Percentiles rank a stretch among this genome's conserved stretches.
These are phyloP conservation scores for Fusarium sp. DNA, from an alignment of 2,329 filamentous ascomycete species.

Conservation along the genomic window DNA sequence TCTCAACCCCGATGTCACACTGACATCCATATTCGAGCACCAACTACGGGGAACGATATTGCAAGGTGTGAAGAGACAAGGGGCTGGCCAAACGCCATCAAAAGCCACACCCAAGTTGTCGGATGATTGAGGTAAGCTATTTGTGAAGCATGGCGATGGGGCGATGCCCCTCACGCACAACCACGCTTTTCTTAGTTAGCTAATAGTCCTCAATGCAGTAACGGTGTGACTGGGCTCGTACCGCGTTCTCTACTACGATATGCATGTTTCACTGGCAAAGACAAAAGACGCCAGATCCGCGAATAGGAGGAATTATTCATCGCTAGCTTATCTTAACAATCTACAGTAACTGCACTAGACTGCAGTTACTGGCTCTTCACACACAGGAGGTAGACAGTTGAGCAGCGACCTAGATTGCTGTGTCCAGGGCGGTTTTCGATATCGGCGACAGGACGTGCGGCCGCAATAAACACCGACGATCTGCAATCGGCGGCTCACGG, in stretches of 20 bases:
- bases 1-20: slow-evolving; percentile 12
- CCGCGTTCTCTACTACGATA: slow-evolving; percentile 10
- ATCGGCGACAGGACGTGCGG: slow-evolving; percentile 10
- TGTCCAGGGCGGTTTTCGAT: not conserved
- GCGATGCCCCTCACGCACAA: slow-evolving; percentile 1
- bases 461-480: slow-evolving; percentile 31
- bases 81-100: slow-evolving; percentile 30
- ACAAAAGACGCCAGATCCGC: slow-evolving; percentile 5
- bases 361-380: not conserved
- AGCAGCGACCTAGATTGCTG: not conserved
- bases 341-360: not conserved
- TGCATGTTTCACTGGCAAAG: slow-evolving; percentile 35
- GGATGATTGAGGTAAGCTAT: slow-evolving; percentile 34
- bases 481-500: slow-evolving; percentile 28
- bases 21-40: not conserved
- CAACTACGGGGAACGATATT: not conserved
- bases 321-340: slow-evolving; percentile 2
- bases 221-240: slow-evolving; percentile 5
- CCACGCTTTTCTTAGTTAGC: slow-evolving; percentile 1
- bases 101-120: slow-evolving; percentile 38
- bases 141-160: slow-evolving; percentile 23
- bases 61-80: slow-evolving; percentile 13
- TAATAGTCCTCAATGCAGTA: not conserved
- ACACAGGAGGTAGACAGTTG: not conserved
- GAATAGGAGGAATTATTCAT: not conserved